Evolutionary conservation across 1,139 yeast genomes (phyloP), one percentile per base, ranked within the genome.

Genomic region (Geotrichum bryndzae): DNA sequence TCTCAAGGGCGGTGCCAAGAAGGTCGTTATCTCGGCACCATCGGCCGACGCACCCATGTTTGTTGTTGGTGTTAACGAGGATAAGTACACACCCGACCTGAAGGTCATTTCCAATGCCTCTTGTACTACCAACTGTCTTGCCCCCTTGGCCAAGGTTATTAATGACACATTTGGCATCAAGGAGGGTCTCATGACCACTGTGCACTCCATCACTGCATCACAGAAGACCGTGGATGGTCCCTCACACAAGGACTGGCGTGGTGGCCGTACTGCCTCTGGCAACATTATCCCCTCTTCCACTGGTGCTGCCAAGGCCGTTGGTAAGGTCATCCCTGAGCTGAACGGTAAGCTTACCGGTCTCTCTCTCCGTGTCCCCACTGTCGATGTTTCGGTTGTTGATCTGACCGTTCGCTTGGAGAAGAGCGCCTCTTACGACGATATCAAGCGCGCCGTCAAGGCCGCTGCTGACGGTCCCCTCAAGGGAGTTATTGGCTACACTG

Each of bases 241-340:
- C 74, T 87, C 94, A 78, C 87, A 85, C 84, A 88, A 88, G 85
- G 95, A 88, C 84, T 88, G 95, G 95, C 85, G 95, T 84, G 95
- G 95, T 78, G 95, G 95, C 79, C 86, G 95, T 81, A 86, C 95
- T 74, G 95, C 95, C 76, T 85, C 91, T 66, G 92, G 88, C 77
- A 88, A 88, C 88, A 87, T 88, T 77, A 88, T 88, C 74, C 95
- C 95, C 77, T 88, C 94, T 59, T 87, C 94, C 70, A 88, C 95
- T 70, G 95, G 95, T 84, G 95, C 95, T 75, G 96, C 96, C 76
- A 88, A 88, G 85, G 94, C 94, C 72, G 95, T 88, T 73, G 95
- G 94, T 78, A 87, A 87, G 84, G 95, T 88, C 75, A 87, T 88
- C 73, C 96, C 96, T 72, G 86, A 84, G 76, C 86, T 88, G 75